These are phyloP conservation scores for Pyrenochaeta sp. DNA, from an alignment of 2,329 filamentous ascomycete genomes.

Conservation along the genomic window DNA sequence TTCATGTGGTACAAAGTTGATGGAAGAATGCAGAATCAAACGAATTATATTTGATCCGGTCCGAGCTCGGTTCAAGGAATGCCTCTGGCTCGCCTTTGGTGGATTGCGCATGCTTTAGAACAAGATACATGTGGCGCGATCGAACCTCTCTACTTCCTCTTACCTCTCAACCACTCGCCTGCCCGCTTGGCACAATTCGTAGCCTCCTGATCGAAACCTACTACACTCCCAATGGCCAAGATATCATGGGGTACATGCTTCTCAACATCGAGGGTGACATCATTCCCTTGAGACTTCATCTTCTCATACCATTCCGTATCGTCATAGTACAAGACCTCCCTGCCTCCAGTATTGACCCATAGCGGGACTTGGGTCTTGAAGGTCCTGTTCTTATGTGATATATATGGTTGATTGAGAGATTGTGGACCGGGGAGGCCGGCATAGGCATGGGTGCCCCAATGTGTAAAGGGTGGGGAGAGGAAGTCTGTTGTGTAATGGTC, in stretches of 20 bases:
- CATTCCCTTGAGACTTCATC: constrained; percentile 52
- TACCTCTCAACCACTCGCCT: constrained; percentile 45
- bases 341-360: constrained; percentile 52
- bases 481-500: constrained; percentile 54
- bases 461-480: constrained; percentile 47
- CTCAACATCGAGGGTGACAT: constrained; percentile 53
- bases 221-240: constrained; percentile 48
- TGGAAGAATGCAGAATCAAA: too few relatives aligned
- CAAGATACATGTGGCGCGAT: too few relatives aligned
- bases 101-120: too few relatives aligned
- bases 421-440: constrained; percentile 24
- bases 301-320: constrained; percentile 47
- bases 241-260: constrained; percentile 58
- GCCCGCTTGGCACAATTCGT: constrained; percentile 46
- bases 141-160: constrained; percentile 10
- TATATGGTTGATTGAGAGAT: constrained; percentile 44
- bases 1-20: too few relatives aligned
- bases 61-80: too few relatives aligned
- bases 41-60: too few relatives aligned
- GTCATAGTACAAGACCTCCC: constrained; percentile 55
- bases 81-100: too few relatives aligned
- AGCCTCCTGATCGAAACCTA: constrained; percentile 56
- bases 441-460: constrained; percentile 55
- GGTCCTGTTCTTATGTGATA: constrained; percentile 47
- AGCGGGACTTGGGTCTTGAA: constrained; percentile 53